Conservation (phyloP, 768 basidiomycete species). For the Boletellus sp. region DNA sequence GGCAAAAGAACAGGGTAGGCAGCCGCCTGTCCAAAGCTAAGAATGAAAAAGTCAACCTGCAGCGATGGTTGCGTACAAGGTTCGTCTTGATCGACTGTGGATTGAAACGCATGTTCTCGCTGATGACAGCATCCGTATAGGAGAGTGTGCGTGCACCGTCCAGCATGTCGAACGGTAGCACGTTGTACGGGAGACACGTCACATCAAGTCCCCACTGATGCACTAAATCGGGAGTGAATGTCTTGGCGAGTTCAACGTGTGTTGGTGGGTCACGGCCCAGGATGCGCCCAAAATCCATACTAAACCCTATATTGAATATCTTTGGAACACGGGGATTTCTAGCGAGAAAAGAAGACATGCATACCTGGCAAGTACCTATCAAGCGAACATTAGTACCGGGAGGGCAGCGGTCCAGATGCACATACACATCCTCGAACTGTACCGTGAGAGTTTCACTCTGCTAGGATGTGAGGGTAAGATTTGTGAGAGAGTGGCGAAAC, state of each 20-base stretch:
- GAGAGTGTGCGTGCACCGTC: constrained; percentile 36
- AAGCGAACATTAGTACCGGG: constrained; percentile 11
- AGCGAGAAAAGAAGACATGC: background rate
- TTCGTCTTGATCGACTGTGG: constrained; percentile 43
- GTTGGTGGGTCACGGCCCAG: constrained; percentile 33
- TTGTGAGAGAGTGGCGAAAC: constrained; percentile 5
- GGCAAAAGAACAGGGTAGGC: constrained; percentile 65
- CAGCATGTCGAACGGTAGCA: constrained; percentile 50
- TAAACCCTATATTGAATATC: constrained; percentile 12
- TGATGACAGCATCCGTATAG: constrained; percentile 34
- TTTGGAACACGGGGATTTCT: background rate
- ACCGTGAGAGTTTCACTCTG: constrained; percentile 31
- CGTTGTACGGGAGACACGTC: constrained; percentile 53
- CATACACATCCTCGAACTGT: constrained; percentile 46
- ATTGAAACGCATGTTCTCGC: constrained; percentile 38
- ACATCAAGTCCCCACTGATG: constrained; percentile 48
- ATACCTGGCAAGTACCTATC: constrained; percentile 31
- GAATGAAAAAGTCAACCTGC: background rate
- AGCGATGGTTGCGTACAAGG: constrained; percentile 37
- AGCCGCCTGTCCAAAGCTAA: constrained; percentile 40
- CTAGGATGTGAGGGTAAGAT: constrained; percentile 15
- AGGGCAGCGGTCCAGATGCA: constrained; percentile 13
- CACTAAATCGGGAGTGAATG: constrained; percentile 47
- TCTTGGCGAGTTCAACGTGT: constrained; percentile 31
- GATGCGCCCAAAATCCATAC: constrained; percentile 39